phyloP scores from a whole-genome alignment of 2,329 filamentous ascomycete species.

The Apiospora arundinis region DNA sequence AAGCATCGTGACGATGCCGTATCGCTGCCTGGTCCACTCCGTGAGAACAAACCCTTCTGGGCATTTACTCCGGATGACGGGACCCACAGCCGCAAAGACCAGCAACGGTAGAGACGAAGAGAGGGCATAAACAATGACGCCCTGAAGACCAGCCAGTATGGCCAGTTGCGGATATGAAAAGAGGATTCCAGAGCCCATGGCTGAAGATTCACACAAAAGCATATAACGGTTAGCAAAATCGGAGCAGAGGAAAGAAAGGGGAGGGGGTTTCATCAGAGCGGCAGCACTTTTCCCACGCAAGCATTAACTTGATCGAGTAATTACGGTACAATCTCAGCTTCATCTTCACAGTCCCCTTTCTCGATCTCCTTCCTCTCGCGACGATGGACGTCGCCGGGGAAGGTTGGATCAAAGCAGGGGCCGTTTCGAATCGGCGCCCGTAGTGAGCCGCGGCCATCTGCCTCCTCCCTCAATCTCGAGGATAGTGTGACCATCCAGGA shows the following conservation, averaged over 20 bases:
- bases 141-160: constrained; percentile 80
- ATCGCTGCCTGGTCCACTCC: constrained; percentile 82
- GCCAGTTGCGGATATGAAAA: constrained; percentile 84
- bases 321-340: constrained; percentile 97
- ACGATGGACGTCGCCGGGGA: constrained; percentile 25
- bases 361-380: constrained; percentile 45
- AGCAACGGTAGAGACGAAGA: constrained; percentile 75
- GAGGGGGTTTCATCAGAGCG: constrained; percentile 63
- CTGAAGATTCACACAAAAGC: constrained; percentile 59
- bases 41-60: constrained; percentile 86
- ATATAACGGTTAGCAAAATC: constrained; percentile 43
- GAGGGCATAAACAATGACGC: constrained; percentile 77
- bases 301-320: constrained; percentile 99
- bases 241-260: constrained; percentile 32
- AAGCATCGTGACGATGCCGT: constrained; percentile 71
- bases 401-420: constrained; percentile 58
- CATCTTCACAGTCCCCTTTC: constrained; percentile 50
- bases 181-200: constrained; percentile 82
- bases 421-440: constrained; percentile 75
- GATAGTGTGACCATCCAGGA: not conserved
- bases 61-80: constrained; percentile 79
- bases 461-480: constrained; percentile 18
- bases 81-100: constrained; percentile 75
- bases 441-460: constrained; percentile 74
- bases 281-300: constrained; percentile 98